Evolutionary conservation across 345 rosid genomes (phyloP).

Genomic region (Diplotaxis tenuifolia): DNA sequence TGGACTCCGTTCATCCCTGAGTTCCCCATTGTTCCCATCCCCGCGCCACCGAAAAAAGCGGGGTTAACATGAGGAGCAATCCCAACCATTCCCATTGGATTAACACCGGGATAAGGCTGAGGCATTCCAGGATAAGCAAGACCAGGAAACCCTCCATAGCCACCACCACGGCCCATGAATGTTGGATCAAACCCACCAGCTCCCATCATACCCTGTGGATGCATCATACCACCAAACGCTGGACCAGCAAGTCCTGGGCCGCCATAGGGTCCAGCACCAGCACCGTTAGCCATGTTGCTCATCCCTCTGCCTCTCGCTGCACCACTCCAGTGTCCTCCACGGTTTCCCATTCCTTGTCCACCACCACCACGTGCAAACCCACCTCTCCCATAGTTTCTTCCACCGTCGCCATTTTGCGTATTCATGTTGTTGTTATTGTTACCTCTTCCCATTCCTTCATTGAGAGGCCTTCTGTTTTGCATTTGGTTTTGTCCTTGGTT

Average conservation of each 20-base stretch:
- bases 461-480: conserved; percentile 66
- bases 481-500: conserved; percentile 61
- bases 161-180: conserved; percentile 74
- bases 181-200: conserved; percentile 83
- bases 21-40: conserved; percentile 69
- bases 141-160: conserved; percentile 72
- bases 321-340: conserved; percentile 69
- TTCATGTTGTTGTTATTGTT: conserved; percentile 50
- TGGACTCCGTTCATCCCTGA: conserved; percentile 73
- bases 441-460: conserved; percentile 72
- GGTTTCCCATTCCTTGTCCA: conserved; percentile 56
- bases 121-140: conserved; percentile 78
- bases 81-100: conserved; percentile 76
- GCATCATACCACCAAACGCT: conserved; percentile 72
- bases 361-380: conserved; percentile 78
- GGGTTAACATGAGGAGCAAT: conserved; percentile 93
- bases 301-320: conserved; percentile 68
- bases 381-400: conserved; percentile 74
- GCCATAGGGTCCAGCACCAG: conserved; percentile 64
- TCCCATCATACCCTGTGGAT: conserved; percentile 77
- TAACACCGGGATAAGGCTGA: conserved; percentile 71
- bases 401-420: conserved; percentile 66
- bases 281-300: conserved; percentile 60
- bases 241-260: conserved; percentile 76
- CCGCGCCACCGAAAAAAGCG: conserved; percentile 68